Evolutionary conservation across 1,139 yeast species (phyloP).

Genomic region (Lipomyces yarrowii): DNA sequence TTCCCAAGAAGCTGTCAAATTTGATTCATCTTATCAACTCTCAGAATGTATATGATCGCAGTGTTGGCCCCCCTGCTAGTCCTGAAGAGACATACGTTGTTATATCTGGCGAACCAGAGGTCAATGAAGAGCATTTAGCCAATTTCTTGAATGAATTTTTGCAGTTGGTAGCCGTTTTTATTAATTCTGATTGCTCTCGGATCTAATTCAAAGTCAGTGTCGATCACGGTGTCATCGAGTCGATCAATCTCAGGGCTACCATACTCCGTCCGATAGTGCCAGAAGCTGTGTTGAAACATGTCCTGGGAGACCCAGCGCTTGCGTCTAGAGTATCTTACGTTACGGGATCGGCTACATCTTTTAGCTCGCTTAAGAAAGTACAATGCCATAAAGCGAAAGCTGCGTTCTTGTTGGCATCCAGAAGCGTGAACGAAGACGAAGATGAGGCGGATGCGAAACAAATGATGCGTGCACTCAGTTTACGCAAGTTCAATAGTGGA

Average conservation of each 20-base stretch:
- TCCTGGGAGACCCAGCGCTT: constrained; percentile 10
- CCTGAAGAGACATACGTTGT: constrained; percentile 11
- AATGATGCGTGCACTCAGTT: constrained; percentile 20
- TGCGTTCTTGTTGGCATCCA: constrained; percentile 17
- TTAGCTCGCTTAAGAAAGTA: constrained; percentile 9
- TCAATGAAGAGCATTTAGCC: constrained; percentile 16
- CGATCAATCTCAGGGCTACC: constrained; percentile 13
- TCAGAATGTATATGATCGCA: constrained; percentile 15
- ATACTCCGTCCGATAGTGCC: constrained; percentile 17
- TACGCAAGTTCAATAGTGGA: constrained; percentile 14
- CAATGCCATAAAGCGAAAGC: constrained; percentile 13
- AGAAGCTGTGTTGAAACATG: constrained; percentile 2
- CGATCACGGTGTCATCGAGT: constrained; percentile 23
- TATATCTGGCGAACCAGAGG: constrained; percentile 19
- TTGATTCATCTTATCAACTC: constrained; percentile 16
- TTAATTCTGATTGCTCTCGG: background rate
- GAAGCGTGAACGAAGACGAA: constrained; percentile 3
- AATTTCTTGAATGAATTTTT: constrained; percentile 16
- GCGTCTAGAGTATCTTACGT: constrained; percentile 14
- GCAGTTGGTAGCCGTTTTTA: constrained; percentile 2
- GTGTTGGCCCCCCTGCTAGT: background rate
- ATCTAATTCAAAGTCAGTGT: background rate
- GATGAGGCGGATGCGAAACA: constrained; percentile 22
- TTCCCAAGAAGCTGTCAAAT: constrained; percentile 16
- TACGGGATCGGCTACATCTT: constrained; percentile 14